Evolutionary conservation across 2,329 filamentous ascomycete species (phyloP), one percentile per base, ranked within the genome.

Genomic region (Trichothecium roseum): DNA sequence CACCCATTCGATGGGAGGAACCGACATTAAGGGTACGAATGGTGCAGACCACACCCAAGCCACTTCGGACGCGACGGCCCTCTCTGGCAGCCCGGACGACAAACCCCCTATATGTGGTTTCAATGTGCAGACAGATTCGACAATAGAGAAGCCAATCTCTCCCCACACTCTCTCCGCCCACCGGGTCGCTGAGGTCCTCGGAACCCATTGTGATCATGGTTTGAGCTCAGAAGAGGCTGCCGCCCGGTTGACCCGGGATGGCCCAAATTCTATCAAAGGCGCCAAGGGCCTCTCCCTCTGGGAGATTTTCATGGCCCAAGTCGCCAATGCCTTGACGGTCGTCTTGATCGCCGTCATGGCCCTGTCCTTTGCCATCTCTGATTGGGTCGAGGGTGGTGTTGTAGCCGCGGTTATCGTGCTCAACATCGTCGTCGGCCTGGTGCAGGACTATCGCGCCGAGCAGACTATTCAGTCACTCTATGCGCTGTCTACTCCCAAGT

Each of bases 291-390:
- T 81, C 62, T 84, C 80, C 58, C 51, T 80, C 59, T 83, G 78
- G 74, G 74, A 81, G 62, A 82, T 85, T 63, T 70, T 85, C 62
- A 59, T 85, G 60, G 81, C 79, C 53, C 81, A 85, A 64, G 72
- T 84, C 47, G 82, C 80, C 45, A 85, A 85, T 63, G 82, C 79
- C 62, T 64, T 85, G 59, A 85, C 81, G 44, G 67, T 81, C 53
- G 78, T 84, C 42, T 75, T 87, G 46, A 66, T 86, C 45, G 75
- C 84, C 49, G 81, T 83, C 49, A 84, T 84, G 75, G 77, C 74
- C 40, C 62, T 76, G 40, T 77, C 73, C 33, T 81, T 79, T 59
- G 73, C 68, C 53, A 81, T 81, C 45, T 50, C 66, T 47, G 78
- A 79, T 53, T 78, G 68, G 49, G 68, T 78, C 52, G 75, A 80